Base-by-base conservation (phyloP, 73 alveolate genomes). In the Symbiodinium natans region DNA sequence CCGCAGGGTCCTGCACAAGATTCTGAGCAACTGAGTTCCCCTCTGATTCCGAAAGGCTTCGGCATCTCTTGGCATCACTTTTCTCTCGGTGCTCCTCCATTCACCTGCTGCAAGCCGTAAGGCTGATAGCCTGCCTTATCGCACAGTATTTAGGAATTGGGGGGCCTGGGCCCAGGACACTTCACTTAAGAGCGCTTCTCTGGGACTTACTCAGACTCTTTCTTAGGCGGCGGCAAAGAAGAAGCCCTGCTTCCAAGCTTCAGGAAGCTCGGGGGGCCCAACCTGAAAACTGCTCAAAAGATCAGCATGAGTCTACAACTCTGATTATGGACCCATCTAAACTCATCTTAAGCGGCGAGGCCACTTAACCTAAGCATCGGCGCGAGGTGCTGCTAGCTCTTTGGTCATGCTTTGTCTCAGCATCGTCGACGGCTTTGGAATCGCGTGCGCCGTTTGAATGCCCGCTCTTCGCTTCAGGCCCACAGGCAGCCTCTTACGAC, bases 171-270 rank as follows among this genome's bases (percentile, higher is more conserved):
- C 23, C 84, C 84, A 73, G 4, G 63, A 83, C 25, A 38, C 7
- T 17, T 31, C 11, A 54, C 11, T 54, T 11, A 21, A 21, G 74
- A 21, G 74, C 74, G 29, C 11, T 54, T 54, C 21, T 4, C n/a
- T 46, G 13, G 59, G 59, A 9, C 59, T 46, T 13, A 27, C 77
- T 63, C 77, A 2, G 77, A 15, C 74, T 21, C 15, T 11, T 15
- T 63, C 77, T 63, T 84, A 54, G 86, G 43, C 41, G 21, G 71
- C 33, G 33, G 93, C 99, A 54, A 98, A 99, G 93, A 75, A 98
- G 98, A 98, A 92, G 15, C 99, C 99, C 86, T 98, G 95, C 77
- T 98, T 96, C 99, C 99, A 99, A 43, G 99, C 93, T 41, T 92
- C 98, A 42, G 97, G 99, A 36, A 99, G 98, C 56, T 98, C 93